phyloP scores from a whole-genome alignment of 225 moss, liverwort and hornwort genomes.

The Antitrichia curtipendula region DNA sequence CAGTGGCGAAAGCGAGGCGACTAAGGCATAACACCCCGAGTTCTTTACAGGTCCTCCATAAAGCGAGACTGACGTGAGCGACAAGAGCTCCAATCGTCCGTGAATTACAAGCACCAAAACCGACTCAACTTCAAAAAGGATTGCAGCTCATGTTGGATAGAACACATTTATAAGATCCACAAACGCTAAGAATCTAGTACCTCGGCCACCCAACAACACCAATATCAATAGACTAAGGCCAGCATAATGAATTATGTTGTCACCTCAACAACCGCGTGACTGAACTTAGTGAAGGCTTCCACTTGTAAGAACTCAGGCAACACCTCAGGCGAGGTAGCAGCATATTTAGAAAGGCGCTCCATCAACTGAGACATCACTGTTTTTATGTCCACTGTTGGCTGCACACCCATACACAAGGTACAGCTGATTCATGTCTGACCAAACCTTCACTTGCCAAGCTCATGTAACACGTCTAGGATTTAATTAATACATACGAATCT shows the following conservation, averaged over 20 bases:
- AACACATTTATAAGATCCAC: background rate
- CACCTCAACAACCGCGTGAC: constrained; percentile 90
- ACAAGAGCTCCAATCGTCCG: background rate
- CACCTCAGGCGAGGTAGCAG: constrained; percentile 85
- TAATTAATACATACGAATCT: background rate
- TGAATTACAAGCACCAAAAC: background rate
- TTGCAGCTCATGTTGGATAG: background rate
- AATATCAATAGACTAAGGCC: background rate
- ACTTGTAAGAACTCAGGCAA: constrained; percentile 93
- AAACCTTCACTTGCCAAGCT: background rate
- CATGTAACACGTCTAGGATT: background rate
- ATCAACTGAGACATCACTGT: constrained; percentile 99
- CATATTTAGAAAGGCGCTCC: constrained; percentile 98
- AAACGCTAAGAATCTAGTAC: background rate
- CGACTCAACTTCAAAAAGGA: background rate
- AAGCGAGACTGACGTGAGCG: background rate
- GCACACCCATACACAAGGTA: constrained; percentile 3
- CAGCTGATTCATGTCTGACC: background rate
- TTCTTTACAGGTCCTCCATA: background rate
- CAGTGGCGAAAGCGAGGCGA: background rate
- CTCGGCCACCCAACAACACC: background rate
- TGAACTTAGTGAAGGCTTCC: constrained; percentile 94
- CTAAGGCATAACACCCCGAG: background rate
- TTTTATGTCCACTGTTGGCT: constrained; percentile 95
- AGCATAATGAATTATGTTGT: background rate